Base-by-base conservation (phyloP, 371 early-diverging fungal species). In the Apophysomyces ossiformis region DNA sequence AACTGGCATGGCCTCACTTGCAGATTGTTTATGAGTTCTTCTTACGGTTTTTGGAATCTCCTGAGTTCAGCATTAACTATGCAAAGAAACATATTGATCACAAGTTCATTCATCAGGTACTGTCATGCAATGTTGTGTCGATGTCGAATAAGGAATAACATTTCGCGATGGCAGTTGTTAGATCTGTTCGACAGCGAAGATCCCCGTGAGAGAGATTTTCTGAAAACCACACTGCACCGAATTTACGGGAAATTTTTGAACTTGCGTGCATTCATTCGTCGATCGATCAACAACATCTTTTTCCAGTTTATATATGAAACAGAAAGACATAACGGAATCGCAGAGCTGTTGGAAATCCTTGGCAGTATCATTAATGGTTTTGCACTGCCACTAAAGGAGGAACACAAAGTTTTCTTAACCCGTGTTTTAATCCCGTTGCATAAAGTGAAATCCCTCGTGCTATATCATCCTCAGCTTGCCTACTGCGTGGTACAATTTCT, bases 331-430 rank as follows among this genome's bases (percentile, higher is more conserved):
- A 97, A 97, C 73, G 99, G 99, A 18, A 95, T 98, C 60, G 97
- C 98, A 0, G 98, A 98, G 73, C 79, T 98, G 47, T 77, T 98
- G 37, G 99, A 98, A 75, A 98, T 98, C 67, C 76, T 98, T 21
- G 99, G 99, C 60, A 96, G 96, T 72, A 97, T 98, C 70, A 97
- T 98, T 79, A 98, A 98, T 72, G 99, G 99, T 15, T 98, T 98
- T 74, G 97, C 99, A 0, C 81, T 97, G 44, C 99, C 99, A 37
- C 81, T 98, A 32, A 97, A 97, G 77, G 97, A 97, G 61, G 99
- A 98, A 76, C 99, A 98, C 84, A 96, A 96, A 76, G 87, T 86
- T 16, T 98, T 98, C 76, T 78, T 98, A 67, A 89, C 90, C 37
- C 86, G 92, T 21, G 97, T 96, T n/a, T 81, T 98, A 68, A 81